These are phyloP conservation scores for Euryodendron excelsum DNA, from an alignment of 148 eudicot species.

Conservation along the genomic window DNA sequence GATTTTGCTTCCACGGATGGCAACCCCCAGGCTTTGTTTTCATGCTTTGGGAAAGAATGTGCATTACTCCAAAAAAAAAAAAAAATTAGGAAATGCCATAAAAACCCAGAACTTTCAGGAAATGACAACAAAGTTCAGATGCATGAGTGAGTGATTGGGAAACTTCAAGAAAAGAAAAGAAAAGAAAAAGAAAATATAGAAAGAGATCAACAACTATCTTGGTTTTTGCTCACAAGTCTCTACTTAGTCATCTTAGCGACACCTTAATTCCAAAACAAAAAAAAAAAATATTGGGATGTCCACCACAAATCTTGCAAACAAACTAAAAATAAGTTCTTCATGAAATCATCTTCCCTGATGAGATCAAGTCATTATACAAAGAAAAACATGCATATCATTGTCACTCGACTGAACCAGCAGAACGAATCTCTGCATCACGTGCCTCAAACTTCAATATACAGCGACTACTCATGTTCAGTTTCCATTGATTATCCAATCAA, in stretches of 20 bases:
- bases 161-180: neutral
- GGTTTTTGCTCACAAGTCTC: no score
- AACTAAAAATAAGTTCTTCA: neutral
- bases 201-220: neutral
- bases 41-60: neutral
- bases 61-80: neutral
- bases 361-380: no score
- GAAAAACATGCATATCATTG: no score
- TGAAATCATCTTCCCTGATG: neutral
- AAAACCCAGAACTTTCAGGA: neutral
- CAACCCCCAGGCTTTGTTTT: neutral
- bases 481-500: no score
- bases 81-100: neutral
- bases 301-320: neutral
- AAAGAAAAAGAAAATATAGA: neutral
- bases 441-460: no score
- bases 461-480: no score
- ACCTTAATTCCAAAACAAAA: no score
- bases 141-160: neutral
- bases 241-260: no score
- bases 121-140: neutral
- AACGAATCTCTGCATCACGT: no score
- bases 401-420: no score
- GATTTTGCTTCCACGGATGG: constrained; percentile 4
- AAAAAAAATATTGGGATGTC: no score